These are phyloP conservation scores for Didymellaceae sp. DNA, from an alignment of 2,329 filamentous ascomycete species.

Conservation along the genomic window DNA sequence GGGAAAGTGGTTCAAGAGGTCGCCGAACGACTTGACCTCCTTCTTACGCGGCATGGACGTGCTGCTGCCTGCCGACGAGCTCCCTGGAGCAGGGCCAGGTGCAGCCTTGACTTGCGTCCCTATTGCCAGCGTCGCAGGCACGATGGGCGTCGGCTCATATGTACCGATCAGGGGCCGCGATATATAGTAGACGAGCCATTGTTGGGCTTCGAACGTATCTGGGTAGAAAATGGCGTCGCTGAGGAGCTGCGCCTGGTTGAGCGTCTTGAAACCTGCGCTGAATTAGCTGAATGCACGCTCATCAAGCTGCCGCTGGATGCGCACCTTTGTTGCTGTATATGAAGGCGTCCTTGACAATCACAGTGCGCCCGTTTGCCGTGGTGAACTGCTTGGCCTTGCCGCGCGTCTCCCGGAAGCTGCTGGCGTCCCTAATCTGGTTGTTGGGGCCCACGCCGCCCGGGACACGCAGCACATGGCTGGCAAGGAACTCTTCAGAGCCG, in stretches of 20 bases:
- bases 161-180: slow-evolving; percentile 84
- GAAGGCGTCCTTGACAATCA: slow-evolving; percentile 91
- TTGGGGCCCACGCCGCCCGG: slow-evolving; percentile 60
- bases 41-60: slow-evolving; percentile 73
- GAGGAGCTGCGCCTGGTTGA: slow-evolving; percentile 87
- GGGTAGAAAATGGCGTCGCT: slow-evolving; percentile 87
- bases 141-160: slow-evolving; percentile 77
- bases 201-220: slow-evolving; percentile 84
- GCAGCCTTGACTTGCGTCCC: slow-evolving; percentile 25
- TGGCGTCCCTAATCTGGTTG: slow-evolving; percentile 58
- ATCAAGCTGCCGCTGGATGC: not conserved
- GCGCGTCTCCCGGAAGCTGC: slow-evolving; percentile 77
- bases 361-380: slow-evolving; percentile 88
- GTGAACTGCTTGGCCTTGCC: slow-evolving; percentile 94
- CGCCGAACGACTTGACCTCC: slow-evolving; percentile 87
- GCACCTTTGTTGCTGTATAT: slow-evolving; percentile 96
- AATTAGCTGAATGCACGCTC: slow-evolving; percentile 29
- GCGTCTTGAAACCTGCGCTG: slow-evolving; percentile 78
- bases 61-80: slow-evolving; percentile 33
- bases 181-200: slow-evolving; percentile 98
- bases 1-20: slow-evolving; percentile 88
- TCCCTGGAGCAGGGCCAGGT: slow-evolving; percentile 13
- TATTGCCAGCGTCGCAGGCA: slow-evolving; percentile 60
- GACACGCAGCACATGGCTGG: slow-evolving; percentile 93
- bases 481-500: slow-evolving; percentile 90